Evolutionary conservation across 495 filamentous ascomycete species (phyloP), one percentile per base, ranked within the genome.

Genomic region (Aspergillus homomorphus): DNA sequence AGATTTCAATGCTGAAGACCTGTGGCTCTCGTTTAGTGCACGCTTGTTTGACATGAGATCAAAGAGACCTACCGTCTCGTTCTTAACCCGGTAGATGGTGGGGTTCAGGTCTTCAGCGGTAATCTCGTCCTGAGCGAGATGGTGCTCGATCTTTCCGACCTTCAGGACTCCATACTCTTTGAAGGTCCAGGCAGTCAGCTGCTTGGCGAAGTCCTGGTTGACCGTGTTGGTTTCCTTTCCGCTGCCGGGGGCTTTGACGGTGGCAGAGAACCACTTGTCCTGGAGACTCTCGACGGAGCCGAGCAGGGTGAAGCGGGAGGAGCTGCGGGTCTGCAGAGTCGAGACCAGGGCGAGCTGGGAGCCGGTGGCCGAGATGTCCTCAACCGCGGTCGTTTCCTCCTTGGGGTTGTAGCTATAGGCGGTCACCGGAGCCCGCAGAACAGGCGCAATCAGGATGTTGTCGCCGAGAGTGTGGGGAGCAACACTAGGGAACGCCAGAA

Each of bases 341-440:
- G 90, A 89, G 12, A 95, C 84, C 15, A 98, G 79, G 48, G 84
- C 81, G 56, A 98, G 76, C 77, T 98, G 94, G 57, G 79, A 74
- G 48, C 94, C 95, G 54, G 85, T 87, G 23, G 86, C 90, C 73
- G 91, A 92, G 55, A 91, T 87, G 45, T 92, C 89, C 55, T 96
- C 92, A 22, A 89, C 76, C 15, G 75, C 71, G 45, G 87, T 85
- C 30, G 77, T 68, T 59, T 96, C 91, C 57, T 97, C 91, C 80
- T 95, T 94, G 30, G 91, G 88, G 74, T 95, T 96, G 79, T 96
- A 97, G 66, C 83, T 88, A 77, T 98, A 98, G 63, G 92, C 87
- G 30, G 91, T 95, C 61, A 76, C 74, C 26, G 89, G 86, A 61
- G 91, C 93, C 61, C 84, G 83, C 53, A 98, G 75, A 62, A 98